A percentile compares a stretch with the other conserved stretches of the same genome.
These are phyloP conservation scores for Allomyces macrogynus DNA, from an alignment of 192 early-diverging fungal species.

Conservation along the genomic window DNA sequence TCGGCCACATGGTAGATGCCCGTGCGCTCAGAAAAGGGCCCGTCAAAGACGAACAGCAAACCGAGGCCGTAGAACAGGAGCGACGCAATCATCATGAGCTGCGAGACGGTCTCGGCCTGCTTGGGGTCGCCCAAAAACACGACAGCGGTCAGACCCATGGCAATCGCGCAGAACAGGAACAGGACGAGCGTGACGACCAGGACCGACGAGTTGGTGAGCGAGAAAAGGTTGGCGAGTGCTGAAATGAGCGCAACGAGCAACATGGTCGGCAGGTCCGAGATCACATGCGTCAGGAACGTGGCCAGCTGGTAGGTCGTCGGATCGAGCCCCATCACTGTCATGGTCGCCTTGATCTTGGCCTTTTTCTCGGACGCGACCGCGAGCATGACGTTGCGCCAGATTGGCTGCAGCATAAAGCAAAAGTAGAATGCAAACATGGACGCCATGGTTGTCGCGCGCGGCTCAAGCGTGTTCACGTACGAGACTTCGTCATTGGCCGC, in stretches of 20 bases:
- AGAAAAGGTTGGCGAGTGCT: conserved; percentile 13
- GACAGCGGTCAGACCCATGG: conserved; percentile 10
- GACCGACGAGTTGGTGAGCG: conserved; percentile 10
- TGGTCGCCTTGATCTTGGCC: conserved; percentile 10
- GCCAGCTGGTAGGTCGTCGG: conserved; percentile 1
- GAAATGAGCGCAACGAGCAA: conserved; percentile 12
- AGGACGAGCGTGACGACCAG: conserved; percentile 13
- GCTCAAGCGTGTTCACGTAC: conserved; percentile 13
- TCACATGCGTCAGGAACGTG: conserved; percentile 1
- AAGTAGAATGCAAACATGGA: conserved; percentile 14
- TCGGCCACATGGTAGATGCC: conserved; percentile 2
- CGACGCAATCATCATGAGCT: conserved; percentile 8
- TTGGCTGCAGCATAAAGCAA: conserved; percentile 15
- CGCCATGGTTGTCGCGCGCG: conserved; percentile 9
- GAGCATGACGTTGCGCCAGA: conserved; percentile 14
- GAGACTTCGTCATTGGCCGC: conserved; percentile 13
- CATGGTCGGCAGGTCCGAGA: conserved; percentile 10
- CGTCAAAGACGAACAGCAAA: conserved; percentile 10
- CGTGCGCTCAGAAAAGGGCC: background rate
- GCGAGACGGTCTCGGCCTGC: conserved; percentile 8
- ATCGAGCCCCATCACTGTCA: conserved; percentile 17
- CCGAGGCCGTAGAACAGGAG: conserved; percentile 10
- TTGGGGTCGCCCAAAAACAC: conserved; percentile 15
- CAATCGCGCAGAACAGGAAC: conserved; percentile 14
- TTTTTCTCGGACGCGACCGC: conserved; percentile 14